Base-by-base conservation (phyloP, 345 rosid genomes). In the Salix koriyanagi region DNA sequence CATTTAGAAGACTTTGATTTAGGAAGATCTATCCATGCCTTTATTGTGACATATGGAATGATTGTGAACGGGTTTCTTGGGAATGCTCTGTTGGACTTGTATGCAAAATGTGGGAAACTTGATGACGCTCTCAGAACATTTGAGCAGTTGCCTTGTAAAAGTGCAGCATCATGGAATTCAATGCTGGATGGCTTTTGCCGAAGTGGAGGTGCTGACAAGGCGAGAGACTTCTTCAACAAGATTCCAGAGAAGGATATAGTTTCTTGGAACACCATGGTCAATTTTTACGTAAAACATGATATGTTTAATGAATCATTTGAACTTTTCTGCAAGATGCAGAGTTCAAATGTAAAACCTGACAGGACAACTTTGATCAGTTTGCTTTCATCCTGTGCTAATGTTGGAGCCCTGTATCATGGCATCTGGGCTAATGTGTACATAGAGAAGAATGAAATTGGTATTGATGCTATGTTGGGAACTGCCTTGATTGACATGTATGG, bases 401-500 rank as follows among this genome's bases (percentile, higher is more conserved):
- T 32, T 3, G 81, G 83, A 28, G 76, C 83, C 41, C 68, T 76
- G 36, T 74, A 65, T 75, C 81, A 74, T 9, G 83, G 83, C 25
- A 32, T 64, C 32, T 83, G 83, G 83, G 56, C 77, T 50, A 76
- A 77, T 56, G 76, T 74, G 36, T 76, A 76, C 65, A 74, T 70
- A n/a, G 32, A 80, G 7, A 83, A 77, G 67, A 73, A 83, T 18
- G 48, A 9, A 26, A 54, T 73, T 26, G 72, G 7, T 16, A 1
- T 65, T 15, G 83, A 83, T 41, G 1, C 56, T 34, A 25, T 25
- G 69, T 42, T 74, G 64, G 78, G 66, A 18, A 77, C 81, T 58
- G 83, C 79, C 50, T 28, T 80, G 15, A 62, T 83, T 28, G 79
- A 80, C 66, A 80, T 80, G 79, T 83, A 80, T 67, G 85, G 85